Percentiles rank a stretch among this genome's conserved stretches.
These are phyloP conservation scores for Dittrichia graveolens DNA, from an alignment of 129 eudicot genomes.

Conservation along the genomic window DNA sequence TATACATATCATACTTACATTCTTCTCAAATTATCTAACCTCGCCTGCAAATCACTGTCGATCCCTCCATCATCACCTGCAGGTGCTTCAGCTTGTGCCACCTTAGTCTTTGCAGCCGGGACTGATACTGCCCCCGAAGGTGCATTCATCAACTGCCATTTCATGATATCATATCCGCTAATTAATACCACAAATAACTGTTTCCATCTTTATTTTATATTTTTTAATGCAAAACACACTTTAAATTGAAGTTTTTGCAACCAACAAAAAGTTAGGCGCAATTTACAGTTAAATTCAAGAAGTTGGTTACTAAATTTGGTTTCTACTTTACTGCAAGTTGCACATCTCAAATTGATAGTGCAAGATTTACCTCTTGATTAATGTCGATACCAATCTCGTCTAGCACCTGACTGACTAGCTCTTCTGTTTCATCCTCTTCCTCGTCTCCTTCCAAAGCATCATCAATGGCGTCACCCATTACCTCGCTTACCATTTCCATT, in stretches of 20 bases:
- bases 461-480: constrained; percentile 97
- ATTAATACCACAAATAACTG: neutral
- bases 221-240: too few relatives aligned
- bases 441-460: constrained; percentile 99
- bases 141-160: constrained; percentile 77
- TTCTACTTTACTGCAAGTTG: neutral
- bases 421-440: constrained; percentile 96
- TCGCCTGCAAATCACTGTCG: constrained; percentile 95
- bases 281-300: neutral
- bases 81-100: constrained; percentile 79
- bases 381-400: constrained; percentile 96
- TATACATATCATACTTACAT: constrained; percentile 44
- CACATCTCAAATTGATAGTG: neutral
- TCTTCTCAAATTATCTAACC: constrained; percentile 90
- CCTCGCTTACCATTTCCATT: constrained; percentile 89
- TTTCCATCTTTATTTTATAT: neutral
- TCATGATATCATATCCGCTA: constrained; percentile 8
- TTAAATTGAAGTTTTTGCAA: too few relatives aligned
- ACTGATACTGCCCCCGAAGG: constrained; percentile 68
- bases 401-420: constrained; percentile 84
- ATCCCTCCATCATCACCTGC: constrained; percentile 78
- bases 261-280: too few relatives aligned
- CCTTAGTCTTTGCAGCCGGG: constrained; percentile 74
- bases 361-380: constrained; percentile 67
- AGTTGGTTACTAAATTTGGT: neutral